Base-by-base conservation (phyloP, 192 early-diverging fungal species). In the Mortierella hygrophila region DNA sequence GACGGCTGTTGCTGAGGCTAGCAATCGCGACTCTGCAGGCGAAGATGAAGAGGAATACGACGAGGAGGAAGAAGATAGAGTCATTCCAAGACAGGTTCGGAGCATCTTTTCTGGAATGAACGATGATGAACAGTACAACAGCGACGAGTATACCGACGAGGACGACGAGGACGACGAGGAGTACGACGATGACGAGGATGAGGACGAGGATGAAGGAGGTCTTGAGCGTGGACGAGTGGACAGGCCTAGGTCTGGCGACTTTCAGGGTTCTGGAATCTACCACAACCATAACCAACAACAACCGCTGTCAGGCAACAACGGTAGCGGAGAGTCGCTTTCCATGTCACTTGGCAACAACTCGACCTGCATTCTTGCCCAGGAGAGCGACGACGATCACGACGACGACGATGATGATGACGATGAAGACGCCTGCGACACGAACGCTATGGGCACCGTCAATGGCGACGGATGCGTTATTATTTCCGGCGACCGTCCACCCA, bases 61-160 rank as follows among this genome's bases (percentile, higher is more conserved):
- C 11, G 84, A 86, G 2, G 81, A 77, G 16, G 74, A 70, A 4
- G 40, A n/a, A 4, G 40, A n/a, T 16, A 65, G 71, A 2, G 49
- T 72, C 4, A 40, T 32, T 20, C 49, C 29, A 42, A 69, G 78
- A 29, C 26, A 23, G 29, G 23, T 60, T 2, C 55, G 21, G 60
- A 40, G 75, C 60, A 65, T 65, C 26, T 65, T 65, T 65, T 65
- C 60, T 65, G 60, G 60, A 65, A 26, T 65, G 26, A 26, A 65
- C 11, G 44, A 65, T 15, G 55, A 55, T 6, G 78, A 80, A 5
- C 26, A 81, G 23, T 75, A 65, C 37, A 46, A 23, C 29, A 75
- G 76, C 8, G 75, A 65, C 35, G 80, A 81, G 15, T 42, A 63
- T 9, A 63, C 44, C 18, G 72, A 83, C 15, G 44, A 73, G 29